Percentiles rank a stretch among this genome's conserved stretches.
Conservation (phyloP, 2,329 filamentous ascomycete genomes). For the Stenocarpella maydis region DNA sequence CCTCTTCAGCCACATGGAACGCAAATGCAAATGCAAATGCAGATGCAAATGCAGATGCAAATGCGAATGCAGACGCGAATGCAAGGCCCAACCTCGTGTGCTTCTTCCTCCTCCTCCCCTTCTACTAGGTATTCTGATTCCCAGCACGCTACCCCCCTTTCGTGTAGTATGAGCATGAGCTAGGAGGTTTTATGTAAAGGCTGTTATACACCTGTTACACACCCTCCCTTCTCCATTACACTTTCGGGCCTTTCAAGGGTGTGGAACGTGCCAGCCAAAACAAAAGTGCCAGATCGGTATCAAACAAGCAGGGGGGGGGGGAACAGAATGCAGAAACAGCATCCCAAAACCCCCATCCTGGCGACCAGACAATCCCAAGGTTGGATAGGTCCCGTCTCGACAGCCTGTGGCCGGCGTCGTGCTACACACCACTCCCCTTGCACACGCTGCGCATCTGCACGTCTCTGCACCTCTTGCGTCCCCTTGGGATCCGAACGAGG, state of each 20-base stretch:
- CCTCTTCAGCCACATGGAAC: background rate
- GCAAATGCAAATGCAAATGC: background rate
- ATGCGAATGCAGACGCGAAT: too few relatives aligned
- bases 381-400: slow-evolving; percentile 24
- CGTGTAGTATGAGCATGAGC: too few relatives aligned
- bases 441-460: background rate
- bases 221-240: background rate
- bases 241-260: background rate
- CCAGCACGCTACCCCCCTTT: too few relatives aligned
- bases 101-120: background rate
- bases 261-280: slow-evolving; percentile 10
- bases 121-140: background rate
- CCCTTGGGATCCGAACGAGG: background rate
- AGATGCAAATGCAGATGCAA: too few relatives aligned
- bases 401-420: slow-evolving; percentile 21
- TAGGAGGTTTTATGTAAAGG: too few relatives aligned
- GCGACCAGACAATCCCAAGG: slow-evolving; percentile 11
- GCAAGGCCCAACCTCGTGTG: too few relatives aligned
- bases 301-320: slow-evolving; percentile 5
- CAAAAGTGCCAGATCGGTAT: slow-evolving; percentile 19
- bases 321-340: background rate
- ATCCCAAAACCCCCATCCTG: background rate
- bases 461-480: background rate
- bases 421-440: slow-evolving; percentile 3
- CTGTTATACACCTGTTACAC: too few relatives aligned